A percentile compares a stretch with the other conserved stretches of the same genome.
Conservation (phyloP, 164 flowering plant species). For the Kalanchoe fedtschenkoi region DNA sequence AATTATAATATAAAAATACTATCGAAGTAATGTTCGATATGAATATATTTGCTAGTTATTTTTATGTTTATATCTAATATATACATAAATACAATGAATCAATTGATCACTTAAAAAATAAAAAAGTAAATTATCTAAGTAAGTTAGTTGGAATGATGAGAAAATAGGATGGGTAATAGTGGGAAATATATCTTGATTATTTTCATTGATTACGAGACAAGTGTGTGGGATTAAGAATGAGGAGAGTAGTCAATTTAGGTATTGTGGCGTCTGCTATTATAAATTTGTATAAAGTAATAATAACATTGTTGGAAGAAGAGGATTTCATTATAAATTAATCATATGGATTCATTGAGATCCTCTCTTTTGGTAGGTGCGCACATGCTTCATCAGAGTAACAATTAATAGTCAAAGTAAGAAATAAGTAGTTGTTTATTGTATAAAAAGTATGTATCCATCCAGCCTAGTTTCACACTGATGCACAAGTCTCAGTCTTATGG, state of each 20-base stretch:
- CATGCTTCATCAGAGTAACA: not conserved
- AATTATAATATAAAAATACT: too few relatives aligned
- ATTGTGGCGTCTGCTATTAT: not conserved
- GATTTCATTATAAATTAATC: not conserved
- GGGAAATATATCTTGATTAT: too few relatives aligned
- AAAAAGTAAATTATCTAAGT: too few relatives aligned
- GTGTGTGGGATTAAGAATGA: not conserved
- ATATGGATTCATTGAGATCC: not conserved
- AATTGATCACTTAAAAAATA: too few relatives aligned
- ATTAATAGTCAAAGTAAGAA: not conserved
- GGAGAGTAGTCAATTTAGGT: slow-evolving; percentile 2
- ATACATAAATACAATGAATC: too few relatives aligned
- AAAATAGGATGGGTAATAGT: too few relatives aligned
- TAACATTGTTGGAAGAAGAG: slow-evolving; percentile 1
- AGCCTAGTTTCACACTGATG: not conserved
- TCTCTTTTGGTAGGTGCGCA: not conserved
- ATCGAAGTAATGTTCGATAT: too few relatives aligned
- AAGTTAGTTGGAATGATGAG: too few relatives aligned
- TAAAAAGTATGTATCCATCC: too few relatives aligned
- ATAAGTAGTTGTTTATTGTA: not conserved
- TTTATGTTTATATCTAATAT: too few relatives aligned
- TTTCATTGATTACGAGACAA: too few relatives aligned
- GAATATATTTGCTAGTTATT: too few relatives aligned
- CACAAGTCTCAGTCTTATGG: not conserved
- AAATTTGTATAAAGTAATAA: not conserved